Conservation (phyloP, 768 basidiomycete genomes). For the Leccinum uliginosum region DNA sequence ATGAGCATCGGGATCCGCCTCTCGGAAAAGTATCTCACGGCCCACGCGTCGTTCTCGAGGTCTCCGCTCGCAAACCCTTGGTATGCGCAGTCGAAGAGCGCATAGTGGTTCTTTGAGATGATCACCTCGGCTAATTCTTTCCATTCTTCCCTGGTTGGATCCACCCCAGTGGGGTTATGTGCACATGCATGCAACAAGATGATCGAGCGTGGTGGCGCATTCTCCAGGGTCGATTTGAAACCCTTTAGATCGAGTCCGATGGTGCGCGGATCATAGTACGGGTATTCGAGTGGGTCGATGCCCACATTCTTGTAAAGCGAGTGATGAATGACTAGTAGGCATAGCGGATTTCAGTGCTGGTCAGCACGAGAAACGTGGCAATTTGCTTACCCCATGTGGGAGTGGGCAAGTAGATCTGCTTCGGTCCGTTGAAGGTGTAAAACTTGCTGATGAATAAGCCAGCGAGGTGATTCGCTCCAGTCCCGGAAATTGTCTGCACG, state of each 20-base stretch:
- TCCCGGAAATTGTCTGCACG: constrained; percentile 94
- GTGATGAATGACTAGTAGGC: constrained; percentile 74
- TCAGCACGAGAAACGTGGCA: background rate
- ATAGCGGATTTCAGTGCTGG: background rate
- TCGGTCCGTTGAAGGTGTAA: constrained; percentile 64
- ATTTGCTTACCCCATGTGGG: constrained; percentile 85
- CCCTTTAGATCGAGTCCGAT: constrained; percentile 81
- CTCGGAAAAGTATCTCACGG: constrained; percentile 82
- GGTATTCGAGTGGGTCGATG: constrained; percentile 79
- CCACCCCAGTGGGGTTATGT: constrained; percentile 96
- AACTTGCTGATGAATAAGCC: constrained; percentile 80
- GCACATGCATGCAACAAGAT: constrained; percentile 93
- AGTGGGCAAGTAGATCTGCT: constrained; percentile 79
- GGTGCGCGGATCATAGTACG: constrained; percentile 92
- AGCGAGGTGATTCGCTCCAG: constrained; percentile 92
- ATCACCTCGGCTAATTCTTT: constrained; percentile 67
- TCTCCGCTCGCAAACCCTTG: constrained; percentile 96
- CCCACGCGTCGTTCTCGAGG: constrained; percentile 87
- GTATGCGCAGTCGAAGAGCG: constrained; percentile 95
- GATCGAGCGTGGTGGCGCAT: constrained; percentile 71
- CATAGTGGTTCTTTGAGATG: constrained; percentile 70
- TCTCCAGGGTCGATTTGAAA: constrained; percentile 54
- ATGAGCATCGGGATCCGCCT: constrained; percentile 72
- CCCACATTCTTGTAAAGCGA: constrained; percentile 90
- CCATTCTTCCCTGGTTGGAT: constrained; percentile 90